Base-by-base conservation (phyloP, 257 asterid genomes). In the Dorcoceras hygrometricum region DNA sequence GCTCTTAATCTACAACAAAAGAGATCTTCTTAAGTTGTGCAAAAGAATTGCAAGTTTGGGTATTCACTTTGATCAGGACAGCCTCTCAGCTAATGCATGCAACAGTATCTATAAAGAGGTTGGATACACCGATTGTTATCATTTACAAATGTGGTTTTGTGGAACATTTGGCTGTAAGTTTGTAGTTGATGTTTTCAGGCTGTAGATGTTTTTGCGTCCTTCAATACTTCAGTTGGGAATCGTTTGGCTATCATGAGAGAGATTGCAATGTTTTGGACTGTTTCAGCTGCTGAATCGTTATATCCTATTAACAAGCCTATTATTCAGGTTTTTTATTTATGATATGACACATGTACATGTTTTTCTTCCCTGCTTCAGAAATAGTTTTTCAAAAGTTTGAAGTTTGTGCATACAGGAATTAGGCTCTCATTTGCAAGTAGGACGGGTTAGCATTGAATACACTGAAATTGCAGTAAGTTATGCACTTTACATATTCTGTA, bases 11-110 rank as follows among this genome's bases (percentile, higher is more conserved):
- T 68, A 73, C 69, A 62, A 77, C 77, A 64, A 75, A 68, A 93
- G 99, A 71, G 97, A 90, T 82, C 92, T 94, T 46, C 90, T 94
- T 62, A 94, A 90, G 81, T 79, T 95, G 82, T 86, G 97, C 83
- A 85, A 91, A 78, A 84, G 99, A 68, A 81, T 94, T 77, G 74
- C 75, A 22, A 79, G 82, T 68, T 71, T 81, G 71, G 83, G 83
- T 12, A 58, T 79, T 69, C 67, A 57, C 68, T 80, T 66, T 71
- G 73, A 63, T 46, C 70, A 73, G 65, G 89, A 73, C 34, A 74
- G 69, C 48, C 75, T 82, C 56, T 71, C 96, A 9, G 53, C 77
- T 48, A 67, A 77, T 78, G 85, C 76, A 22, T 60, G 87, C 68
- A 77, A 81, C n/a, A 76, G 64, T 53, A 88, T 94, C 58, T 87